Evolutionary conservation across 768 basidiomycete species (phyloP), one percentile per base, ranked within the genome.

Genomic region (Leccinum rimulosum): DNA sequence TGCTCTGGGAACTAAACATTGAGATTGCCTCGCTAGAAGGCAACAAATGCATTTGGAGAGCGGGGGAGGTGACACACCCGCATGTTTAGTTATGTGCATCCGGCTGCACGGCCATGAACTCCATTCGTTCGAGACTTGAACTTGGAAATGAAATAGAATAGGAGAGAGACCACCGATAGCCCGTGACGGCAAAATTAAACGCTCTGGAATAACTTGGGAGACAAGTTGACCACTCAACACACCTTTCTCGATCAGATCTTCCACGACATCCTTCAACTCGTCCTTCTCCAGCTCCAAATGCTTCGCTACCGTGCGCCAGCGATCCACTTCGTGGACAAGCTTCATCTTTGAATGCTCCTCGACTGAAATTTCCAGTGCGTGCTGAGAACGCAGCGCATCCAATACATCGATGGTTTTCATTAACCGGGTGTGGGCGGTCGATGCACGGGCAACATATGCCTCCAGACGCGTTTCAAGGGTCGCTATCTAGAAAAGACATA

Each of bases 171-270:
- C 27, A 19, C 2, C 52, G 35, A 33, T n/a, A n/a, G 22, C 25
- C 25, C 53, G 54, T 48, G 47, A 30, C 57, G 10, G 52, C 52
- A 33, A n/a, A 35, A 54, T 48, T 33, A 36, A 58, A 66, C 36
- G 35, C 50, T 27, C 28, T 36, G 15, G 30, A 28, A 43, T 14
- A 19, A 50, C 27, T 9, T 8, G 40, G 25, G 15, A 28, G 19
- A 51, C 19, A 36, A 28, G 8, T 17, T 30, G 25, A 10, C 11
- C 5, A 30, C 35, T 17, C 27, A 19, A 73, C 82, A 43, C 63
- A 86, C 86, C 82, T 82, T 83, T 85, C 68, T 84, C 77, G n/a
- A 84, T 77, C 43, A 87, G 66, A 53, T 78, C 69, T 52, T 76
- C 63, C 1, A 87, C 82, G 6, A 79, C 81, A 47, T 84, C 82